These are phyloP conservation scores for Parathielavia appendiculata DNA, from an alignment of 495 filamentous ascomycete species.

Conservation along the genomic window DNA sequence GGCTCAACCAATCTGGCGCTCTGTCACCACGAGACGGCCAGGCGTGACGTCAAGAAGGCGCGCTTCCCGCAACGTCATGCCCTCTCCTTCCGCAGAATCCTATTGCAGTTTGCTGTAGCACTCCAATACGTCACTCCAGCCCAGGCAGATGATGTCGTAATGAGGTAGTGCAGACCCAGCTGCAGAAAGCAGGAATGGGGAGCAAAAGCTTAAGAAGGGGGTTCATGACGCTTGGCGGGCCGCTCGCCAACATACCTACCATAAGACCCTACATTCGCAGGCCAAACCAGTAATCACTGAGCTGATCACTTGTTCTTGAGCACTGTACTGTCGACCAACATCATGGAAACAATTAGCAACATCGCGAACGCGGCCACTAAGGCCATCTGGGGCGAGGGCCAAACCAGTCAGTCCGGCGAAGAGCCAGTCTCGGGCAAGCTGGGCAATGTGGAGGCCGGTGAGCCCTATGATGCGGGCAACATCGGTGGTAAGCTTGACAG, in stretches of 20 bases:
- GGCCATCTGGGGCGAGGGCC: slow-evolving; percentile 47
- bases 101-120: not conserved
- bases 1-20: not conserved
- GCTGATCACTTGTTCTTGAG: not conserved
- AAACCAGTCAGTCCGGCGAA: slow-evolving; percentile 22
- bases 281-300: not conserved
- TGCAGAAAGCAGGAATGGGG: not conserved
- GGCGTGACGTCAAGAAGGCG: slow-evolving; percentile 4
- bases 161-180: not conserved
- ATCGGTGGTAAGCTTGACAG: slow-evolving; percentile 33
- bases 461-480: slow-evolving; percentile 57
- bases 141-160: slow-evolving; percentile 1
- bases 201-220: slow-evolving; percentile 3
- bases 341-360: slow-evolving; percentile 54
- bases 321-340: slow-evolving; percentile 2
- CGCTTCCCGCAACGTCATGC: slow-evolving; percentile 6
- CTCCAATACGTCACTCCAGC: slow-evolving; percentile 6
- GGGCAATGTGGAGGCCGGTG: slow-evolving; percentile 50
- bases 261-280: not conserved
- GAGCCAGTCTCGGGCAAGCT: slow-evolving; percentile 51
- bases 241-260: not conserved
- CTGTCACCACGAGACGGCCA: not conserved
- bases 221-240: not conserved
- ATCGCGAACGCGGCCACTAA: slow-evolving; percentile 42
- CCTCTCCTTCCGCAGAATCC: slow-evolving; percentile 2